Evolutionary conservation across 768 basidiomycete species (phyloP).

Genomic region (Rhizopogon salebrosus): DNA sequence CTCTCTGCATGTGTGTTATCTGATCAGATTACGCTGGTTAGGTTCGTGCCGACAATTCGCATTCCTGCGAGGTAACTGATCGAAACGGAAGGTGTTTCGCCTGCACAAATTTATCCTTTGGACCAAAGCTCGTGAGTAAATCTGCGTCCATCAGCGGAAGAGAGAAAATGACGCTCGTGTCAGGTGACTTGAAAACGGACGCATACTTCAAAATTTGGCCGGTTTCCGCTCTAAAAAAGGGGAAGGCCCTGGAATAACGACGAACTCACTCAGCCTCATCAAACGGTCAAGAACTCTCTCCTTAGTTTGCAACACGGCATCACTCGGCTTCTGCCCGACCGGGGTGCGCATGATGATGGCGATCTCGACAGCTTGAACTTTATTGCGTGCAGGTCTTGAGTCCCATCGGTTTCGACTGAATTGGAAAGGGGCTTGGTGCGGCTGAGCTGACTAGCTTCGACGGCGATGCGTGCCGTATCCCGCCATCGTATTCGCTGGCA

Average conservation of each 20-base stretch:
- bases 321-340: neutral
- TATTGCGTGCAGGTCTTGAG: neutral
- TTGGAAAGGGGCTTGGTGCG: neutral
- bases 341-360: neutral
- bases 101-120: neutral
- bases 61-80: no score
- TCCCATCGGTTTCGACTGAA: neutral
- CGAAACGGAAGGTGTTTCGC: neutral
- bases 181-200: no score
- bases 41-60: neutral
- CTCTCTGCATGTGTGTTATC: neutral
- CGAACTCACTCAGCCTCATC: neutral
- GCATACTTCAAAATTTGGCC: neutral
- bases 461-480: neutral
- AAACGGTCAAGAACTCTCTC: neutral
- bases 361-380: neutral
- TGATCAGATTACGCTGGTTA: neutral
- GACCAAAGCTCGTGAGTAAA: no score
- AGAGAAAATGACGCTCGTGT: neutral
- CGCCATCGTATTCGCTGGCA: neutral
- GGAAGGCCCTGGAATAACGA: neutral
- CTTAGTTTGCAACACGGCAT: neutral
- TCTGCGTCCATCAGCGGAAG: no score
- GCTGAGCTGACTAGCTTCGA: neutral
- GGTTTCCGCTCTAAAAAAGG: neutral